Percentiles rank a stretch among this genome's conserved stretches.
phyloP scores from a whole-genome alignment of 2,329 filamentous ascomycete species.

The Xylaria digitata region DNA sequence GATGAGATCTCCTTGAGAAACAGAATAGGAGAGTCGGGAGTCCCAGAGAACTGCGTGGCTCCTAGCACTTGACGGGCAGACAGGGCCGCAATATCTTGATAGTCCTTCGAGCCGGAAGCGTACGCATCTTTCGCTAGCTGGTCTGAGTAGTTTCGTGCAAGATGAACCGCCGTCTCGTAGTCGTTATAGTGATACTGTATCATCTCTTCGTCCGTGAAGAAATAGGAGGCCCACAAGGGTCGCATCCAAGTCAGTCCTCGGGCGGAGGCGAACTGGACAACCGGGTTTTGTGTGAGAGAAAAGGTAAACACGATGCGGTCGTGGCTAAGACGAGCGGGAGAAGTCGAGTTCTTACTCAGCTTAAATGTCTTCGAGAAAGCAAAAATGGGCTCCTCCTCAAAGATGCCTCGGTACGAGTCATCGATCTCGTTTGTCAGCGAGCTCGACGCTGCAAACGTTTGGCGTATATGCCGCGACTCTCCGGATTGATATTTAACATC shows the following conservation, averaged over 20 bases:
- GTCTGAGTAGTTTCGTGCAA: slow-evolving; percentile 79
- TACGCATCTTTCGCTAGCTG: slow-evolving; percentile 78
- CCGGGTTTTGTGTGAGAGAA: slow-evolving; percentile 79
- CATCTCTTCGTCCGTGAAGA: slow-evolving; percentile 70
- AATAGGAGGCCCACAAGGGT: slow-evolving; percentile 83
- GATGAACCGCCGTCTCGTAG: slow-evolving; percentile 69
- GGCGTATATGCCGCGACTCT: slow-evolving; percentile 72
- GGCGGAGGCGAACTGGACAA: slow-evolving; percentile 81
- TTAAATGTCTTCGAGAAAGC: slow-evolving; percentile 77
- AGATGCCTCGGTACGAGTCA: slow-evolving; percentile 73
- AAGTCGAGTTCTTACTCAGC: slow-evolving; percentile 53
- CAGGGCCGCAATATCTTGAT: slow-evolving; percentile 80
- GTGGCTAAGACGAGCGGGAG: slow-evolving; percentile 47
- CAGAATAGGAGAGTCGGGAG: slow-evolving; percentile 76
- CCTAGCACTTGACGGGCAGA: slow-evolving; percentile 84
- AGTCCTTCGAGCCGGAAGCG: slow-evolving; percentile 77
- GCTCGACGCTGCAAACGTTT: slow-evolving; percentile 75
- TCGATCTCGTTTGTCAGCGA: slow-evolving; percentile 75
- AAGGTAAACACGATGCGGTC: slow-evolving; percentile 78
- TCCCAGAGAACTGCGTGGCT: slow-evolving; percentile 79
- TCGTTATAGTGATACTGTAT: slow-evolving; percentile 82
- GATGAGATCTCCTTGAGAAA: slow-evolving; percentile 90
- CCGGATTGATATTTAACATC: slow-evolving; percentile 77
- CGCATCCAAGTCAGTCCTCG: slow-evolving; percentile 82
- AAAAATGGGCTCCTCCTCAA: slow-evolving; percentile 84